Base-by-base conservation (phyloP, 345 rosid species). In the Firmiana major region DNA sequence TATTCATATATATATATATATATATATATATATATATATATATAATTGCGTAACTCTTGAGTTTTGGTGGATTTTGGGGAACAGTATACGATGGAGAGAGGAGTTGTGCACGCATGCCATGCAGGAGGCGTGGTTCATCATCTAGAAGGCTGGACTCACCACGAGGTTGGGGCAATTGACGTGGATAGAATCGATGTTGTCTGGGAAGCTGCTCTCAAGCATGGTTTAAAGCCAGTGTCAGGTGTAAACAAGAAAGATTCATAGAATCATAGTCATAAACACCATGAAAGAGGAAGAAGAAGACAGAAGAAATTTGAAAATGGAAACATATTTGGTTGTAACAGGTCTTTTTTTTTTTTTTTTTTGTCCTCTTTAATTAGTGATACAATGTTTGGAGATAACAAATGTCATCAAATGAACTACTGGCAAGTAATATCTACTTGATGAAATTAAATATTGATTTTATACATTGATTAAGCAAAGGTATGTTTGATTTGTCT, bases 91-190 rank as follows among this genome's bases (percentile, higher is more conserved):
- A 88, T 97, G 99, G 98, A 85, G 1, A 86, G 99, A 82, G 99
- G 99, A 62, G 98, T 91, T 4, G 98, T 94, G 0, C 99, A 97
- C 59, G 99, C 99, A 31, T 97, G 99, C 78, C 99, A 97, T 78
- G 99, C 98, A 1, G 99, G 99, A 2, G 99, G 98, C 0, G 91
- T 94, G 84, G 98, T 97, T 64, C 99, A 97, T 83, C 75, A 83
- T 26, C 77, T 97, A 1, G 94, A 97, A 77, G 99, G 98, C 1
- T 97, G 97, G 97, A 79, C 84, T 26, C 98, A 94, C 80, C 97
- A 97, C 74, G 99, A 97, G 84, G 98, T 97, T 73, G 99, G 99
- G 10, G 94, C 98, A 0, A 75, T 97, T 3, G 94, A 97, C 19
- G 98, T 97, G 5, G 94, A 89, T 21, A 88, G 92, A 74, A 97